phyloP scores from a whole-genome alignment of 768 basidiomycete species.

The Leccinum aurantiacum region DNA sequence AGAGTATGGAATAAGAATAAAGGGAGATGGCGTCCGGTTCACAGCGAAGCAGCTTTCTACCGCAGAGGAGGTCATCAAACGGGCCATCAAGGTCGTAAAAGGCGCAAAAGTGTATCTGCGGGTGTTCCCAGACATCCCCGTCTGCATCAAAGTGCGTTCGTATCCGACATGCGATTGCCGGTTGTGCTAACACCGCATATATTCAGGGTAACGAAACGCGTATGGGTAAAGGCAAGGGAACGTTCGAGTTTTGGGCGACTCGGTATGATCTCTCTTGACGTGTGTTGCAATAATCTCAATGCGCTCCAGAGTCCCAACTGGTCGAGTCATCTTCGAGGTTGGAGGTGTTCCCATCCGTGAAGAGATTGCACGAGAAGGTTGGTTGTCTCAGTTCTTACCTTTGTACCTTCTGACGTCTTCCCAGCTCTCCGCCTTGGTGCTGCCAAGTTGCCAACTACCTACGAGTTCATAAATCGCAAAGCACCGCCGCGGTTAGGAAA shows the following conservation, averaged over 20 bases:
- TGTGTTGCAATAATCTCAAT: neutral
- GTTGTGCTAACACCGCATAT: slow-evolving; percentile 3
- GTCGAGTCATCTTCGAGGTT: slow-evolving; percentile 92
- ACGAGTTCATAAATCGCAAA: slow-evolving; percentile 77
- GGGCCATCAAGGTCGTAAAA: slow-evolving; percentile 87
- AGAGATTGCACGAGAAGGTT: slow-evolving; percentile 90
- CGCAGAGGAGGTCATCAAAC: slow-evolving; percentile 83
- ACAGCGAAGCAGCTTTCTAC: slow-evolving; percentile 88
- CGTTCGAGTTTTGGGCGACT: slow-evolving; percentile 96
- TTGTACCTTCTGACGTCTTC: neutral
- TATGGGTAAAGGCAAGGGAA: slow-evolving; percentile 99
- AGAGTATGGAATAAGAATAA: slow-evolving; percentile 89
- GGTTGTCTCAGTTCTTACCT: neutral
- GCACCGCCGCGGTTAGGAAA: slow-evolving; percentile 76
- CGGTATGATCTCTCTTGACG: slow-evolving; percentile 49
- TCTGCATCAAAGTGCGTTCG: slow-evolving; percentile 84
- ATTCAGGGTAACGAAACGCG: slow-evolving; percentile 92
- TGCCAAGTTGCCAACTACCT: slow-evolving; percentile 80
- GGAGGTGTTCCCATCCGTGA: slow-evolving; percentile 88
- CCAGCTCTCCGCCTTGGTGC: slow-evolving; percentile 86
- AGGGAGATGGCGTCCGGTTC: slow-evolving; percentile 75
- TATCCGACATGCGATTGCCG: neutral
- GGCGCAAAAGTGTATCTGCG: slow-evolving; percentile 84
- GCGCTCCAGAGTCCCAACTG: slow-evolving; percentile 68
- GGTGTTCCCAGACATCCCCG: slow-evolving; percentile 95